Evolutionary conservation across 169 alveolate genomes (phyloP), one percentile per base, ranked within the genome.

Genomic region (Plasmodium relictum): DNA sequence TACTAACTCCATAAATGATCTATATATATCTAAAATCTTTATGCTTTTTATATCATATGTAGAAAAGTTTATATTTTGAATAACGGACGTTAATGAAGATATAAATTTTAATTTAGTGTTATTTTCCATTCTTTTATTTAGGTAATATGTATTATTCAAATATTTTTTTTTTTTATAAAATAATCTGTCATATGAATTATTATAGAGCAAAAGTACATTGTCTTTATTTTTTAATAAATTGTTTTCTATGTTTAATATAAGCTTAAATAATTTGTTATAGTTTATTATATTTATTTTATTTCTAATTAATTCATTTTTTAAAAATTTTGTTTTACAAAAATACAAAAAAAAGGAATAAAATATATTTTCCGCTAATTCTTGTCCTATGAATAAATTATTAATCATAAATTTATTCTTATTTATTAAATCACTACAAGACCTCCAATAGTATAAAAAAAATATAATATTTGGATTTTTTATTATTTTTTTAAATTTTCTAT

Each of bases 371-470:
- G 73, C 73, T 41, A 78, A 31, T 16, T 12, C 16, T 9, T 78
- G 7, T 14, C 26, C 50, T 44, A 42, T 18, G 22, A 54, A 54
- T 12, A 54, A 7, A 2, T 18, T 54, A 54, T 54, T 54, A 16
- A 54, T 54, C 63, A 50, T n/a, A 39, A 78, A 37, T 9, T 58
- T n/a, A 31, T 73, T 73, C 45, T 8, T 61, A 58, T 59, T 73
- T 42, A 58, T 20, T 39, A 73, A 73, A 63, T 59, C 42, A 16
- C 41, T 58, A 37, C 52, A 48, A 56, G 24, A 65, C 22, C 48
- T 78, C 73, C 73, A 56, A 59, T 65, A 78, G 54, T 78, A 78
- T 52, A 78, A 52, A 56, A 78, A 69, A 58, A 78, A 78, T 65
- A 78, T 14, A 63, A 22, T 31, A n/a, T 56, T 20, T 52, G 89